Percentiles rank a stretch among this genome's conserved stretches.
Evolutionary conservation across 2,329 filamentous ascomycete genomes (phyloP).

Genomic region (Huntiella bhutanensis): DNA sequence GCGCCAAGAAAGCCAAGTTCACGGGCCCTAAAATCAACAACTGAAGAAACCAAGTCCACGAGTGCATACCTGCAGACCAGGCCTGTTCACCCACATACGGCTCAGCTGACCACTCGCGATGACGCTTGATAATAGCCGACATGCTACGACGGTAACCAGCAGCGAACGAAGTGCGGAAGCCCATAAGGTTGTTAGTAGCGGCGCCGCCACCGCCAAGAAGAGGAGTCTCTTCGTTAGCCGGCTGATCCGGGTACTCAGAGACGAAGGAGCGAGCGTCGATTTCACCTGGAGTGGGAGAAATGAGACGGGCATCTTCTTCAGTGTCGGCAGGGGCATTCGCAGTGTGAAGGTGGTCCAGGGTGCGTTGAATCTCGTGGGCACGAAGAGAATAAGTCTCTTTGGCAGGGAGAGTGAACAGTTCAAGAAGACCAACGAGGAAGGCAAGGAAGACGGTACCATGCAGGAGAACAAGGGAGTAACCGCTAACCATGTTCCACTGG

Average conservation of each 20-base stretch:
- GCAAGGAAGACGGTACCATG: slow-evolving; percentile 59
- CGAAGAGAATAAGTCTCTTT: slow-evolving; percentile 51
- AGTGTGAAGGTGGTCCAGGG: slow-evolving; percentile 1
- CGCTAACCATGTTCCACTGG: slow-evolving; percentile 49
- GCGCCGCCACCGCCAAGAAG: slow-evolving; percentile 18
- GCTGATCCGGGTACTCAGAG: slow-evolving; percentile 6
- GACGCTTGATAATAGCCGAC: slow-evolving; percentile 19
- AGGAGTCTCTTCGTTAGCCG: slow-evolving; percentile 29
- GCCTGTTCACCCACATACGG: slow-evolving; percentile 56
- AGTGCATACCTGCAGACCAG: slow-evolving; percentile 65
- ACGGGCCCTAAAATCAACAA: slow-evolving; percentile 65
- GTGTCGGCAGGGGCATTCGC: slow-evolving; percentile 1
- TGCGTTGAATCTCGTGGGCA: slow-evolving; percentile 26
- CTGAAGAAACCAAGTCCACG: slow-evolving; percentile 77
- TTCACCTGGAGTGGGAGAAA: slow-evolving; percentile 18
- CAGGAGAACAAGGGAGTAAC: slow-evolving; percentile 68
- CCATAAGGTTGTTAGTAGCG: slow-evolving; percentile 10
- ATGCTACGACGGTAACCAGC: slow-evolving; percentile 35
- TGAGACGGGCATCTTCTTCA: slow-evolving; percentile 4
- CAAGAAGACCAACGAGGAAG: slow-evolving; percentile 54
- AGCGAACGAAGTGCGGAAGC: slow-evolving; percentile 31
- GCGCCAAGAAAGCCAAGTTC: slow-evolving; percentile 55
- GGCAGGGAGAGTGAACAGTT: slow-evolving; percentile 56
- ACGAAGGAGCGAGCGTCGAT: slow-evolving; percentile 9
- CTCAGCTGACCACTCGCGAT: slow-evolving; percentile 16